These are phyloP conservation scores for Fistulinella prunicolor DNA, from an alignment of 768 basidiomycete species.

Conservation along the genomic window DNA sequence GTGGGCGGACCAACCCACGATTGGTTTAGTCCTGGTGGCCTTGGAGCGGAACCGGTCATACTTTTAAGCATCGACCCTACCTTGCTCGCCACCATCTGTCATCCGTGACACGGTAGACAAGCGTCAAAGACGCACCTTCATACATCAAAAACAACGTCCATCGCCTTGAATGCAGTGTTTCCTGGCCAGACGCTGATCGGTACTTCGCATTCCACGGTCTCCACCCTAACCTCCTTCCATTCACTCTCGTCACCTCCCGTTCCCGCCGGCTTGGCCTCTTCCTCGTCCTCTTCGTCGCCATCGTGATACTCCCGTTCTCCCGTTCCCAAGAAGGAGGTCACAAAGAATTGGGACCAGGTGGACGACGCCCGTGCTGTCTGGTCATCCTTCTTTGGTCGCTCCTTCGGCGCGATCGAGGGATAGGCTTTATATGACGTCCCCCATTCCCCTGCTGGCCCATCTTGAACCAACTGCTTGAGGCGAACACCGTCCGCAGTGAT, in stretches of 20 bases:
- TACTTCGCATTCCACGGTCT: conserved; percentile 94
- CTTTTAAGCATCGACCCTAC: no score
- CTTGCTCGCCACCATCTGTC: no score
- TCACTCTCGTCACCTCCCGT: no score
- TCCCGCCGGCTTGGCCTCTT: conserved; percentile 42
- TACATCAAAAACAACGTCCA: conserved; percentile 76
- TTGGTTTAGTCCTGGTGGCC: no score
- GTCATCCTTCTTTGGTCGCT: conserved; percentile 33
- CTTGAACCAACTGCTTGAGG: conserved; percentile 51
- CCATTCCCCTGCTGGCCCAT: conserved; percentile 68
- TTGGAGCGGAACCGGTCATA: no score
- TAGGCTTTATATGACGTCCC: conserved; percentile 65
- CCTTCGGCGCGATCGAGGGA: conserved; percentile 55
- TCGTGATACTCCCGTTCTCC: conserved; percentile 56
- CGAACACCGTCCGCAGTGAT: conserved; percentile 49
- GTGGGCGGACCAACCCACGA: no score
- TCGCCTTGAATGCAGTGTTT: conserved; percentile 81
- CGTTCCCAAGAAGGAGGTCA: conserved; percentile 37
- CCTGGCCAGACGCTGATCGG: conserved; percentile 87
- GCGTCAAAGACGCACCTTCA: conserved; percentile 24
- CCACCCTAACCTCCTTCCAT: conserved; percentile 67
- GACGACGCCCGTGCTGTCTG: conserved; percentile 3
- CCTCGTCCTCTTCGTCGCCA: conserved; percentile 39
- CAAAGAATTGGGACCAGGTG: conserved; percentile 41
- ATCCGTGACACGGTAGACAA: no score